Evolutionary conservation across 2,329 filamentous ascomycete species (phyloP), one percentile per base, ranked within the genome.

Genomic region (Penicillium paneum): DNA sequence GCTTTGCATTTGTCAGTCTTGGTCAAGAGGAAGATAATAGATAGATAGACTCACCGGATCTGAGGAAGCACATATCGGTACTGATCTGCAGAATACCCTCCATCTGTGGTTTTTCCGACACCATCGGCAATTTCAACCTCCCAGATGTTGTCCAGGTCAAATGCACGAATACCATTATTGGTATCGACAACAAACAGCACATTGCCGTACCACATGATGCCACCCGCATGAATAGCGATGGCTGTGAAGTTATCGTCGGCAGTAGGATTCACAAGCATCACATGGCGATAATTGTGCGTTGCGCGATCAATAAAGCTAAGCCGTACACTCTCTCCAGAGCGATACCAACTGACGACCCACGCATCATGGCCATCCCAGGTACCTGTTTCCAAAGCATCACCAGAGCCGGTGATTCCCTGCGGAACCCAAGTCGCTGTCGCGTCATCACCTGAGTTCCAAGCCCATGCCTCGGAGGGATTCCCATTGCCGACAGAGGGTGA

Each of bases 61-160:
- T 73, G 71, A 21, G 70, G 71, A 34, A 74, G 56, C 2, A 73
- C 70, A 50, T 72, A 74, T 61, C 56, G 61, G 49, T 73, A 72
- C 2, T 60, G 61, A 42, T 63, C 64, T 8, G 71, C 71, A 17
- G 67, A 65, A 49, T 71, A 73, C 1, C 57, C 61, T 4, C 55
- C 60, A 8, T 56, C 49, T 17, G 38, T 32, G 8, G 58, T 60
- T 58, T 71, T 71, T 19, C 71, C 71, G 8, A 72, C 67, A 1
- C 57, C 64, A 44, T 72, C 67, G 0, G 67, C 70, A 39, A 45
- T 53, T 1, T 62, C 66, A 12, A 74, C 71, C 15, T 69, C 58
- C 69, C 69, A 74, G 36, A 74, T 70, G 46, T 72, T 71, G n/a
- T 56, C 56, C 56, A 74, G 51, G 35, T 74, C 70, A 54, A 74